These are phyloP conservation scores for Mrakia blollopis DNA, from an alignment of 768 basidiomycete genomes.

Conservation along the genomic window DNA sequence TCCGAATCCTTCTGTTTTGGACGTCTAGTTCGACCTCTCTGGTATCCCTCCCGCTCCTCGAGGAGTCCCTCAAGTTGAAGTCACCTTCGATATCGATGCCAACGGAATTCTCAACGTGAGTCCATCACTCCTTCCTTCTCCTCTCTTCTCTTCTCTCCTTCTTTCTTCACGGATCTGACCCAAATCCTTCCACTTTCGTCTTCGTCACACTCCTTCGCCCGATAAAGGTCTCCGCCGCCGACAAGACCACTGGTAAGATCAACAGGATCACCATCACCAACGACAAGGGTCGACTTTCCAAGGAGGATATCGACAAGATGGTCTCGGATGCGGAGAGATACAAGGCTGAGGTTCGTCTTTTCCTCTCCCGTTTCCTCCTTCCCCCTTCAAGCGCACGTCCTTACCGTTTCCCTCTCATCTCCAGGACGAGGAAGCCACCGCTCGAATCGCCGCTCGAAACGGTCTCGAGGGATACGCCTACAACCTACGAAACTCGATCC, in stretches of 20 bases:
- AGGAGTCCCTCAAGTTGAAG: constrained; percentile 95
- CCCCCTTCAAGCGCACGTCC: too few relatives aligned
- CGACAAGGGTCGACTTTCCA: constrained; percentile 93
- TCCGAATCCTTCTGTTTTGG: background rate
- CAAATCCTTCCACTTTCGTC: too few relatives aligned
- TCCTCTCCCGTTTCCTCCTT: too few relatives aligned
- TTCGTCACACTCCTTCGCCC: too few relatives aligned
- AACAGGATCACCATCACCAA: constrained; percentile 91
- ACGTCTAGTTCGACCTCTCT: background rate
- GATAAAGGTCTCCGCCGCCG: constrained; percentile 63
- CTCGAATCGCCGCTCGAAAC: constrained; percentile 82
- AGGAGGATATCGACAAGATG: constrained; percentile 99
- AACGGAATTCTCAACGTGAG: constrained; percentile 80
- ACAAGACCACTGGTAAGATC: constrained; percentile 96
- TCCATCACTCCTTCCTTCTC: too few relatives aligned
- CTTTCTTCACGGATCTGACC: too few relatives aligned
- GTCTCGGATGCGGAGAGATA: constrained; percentile 67
- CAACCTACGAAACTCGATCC: constrained; percentile 85
- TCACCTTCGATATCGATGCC: constrained; percentile 96
- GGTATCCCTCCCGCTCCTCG: constrained; percentile 77
- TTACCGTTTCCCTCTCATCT: too few relatives aligned
- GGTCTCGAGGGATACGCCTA: constrained; percentile 88
- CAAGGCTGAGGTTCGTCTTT: constrained; percentile 33
- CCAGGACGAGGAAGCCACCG: constrained; percentile 69
- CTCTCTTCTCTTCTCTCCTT: too few relatives aligned